These are phyloP conservation scores for Fusarium irregulare DNA, from an alignment of 2,329 filamentous ascomycete species.

Conservation along the genomic window DNA sequence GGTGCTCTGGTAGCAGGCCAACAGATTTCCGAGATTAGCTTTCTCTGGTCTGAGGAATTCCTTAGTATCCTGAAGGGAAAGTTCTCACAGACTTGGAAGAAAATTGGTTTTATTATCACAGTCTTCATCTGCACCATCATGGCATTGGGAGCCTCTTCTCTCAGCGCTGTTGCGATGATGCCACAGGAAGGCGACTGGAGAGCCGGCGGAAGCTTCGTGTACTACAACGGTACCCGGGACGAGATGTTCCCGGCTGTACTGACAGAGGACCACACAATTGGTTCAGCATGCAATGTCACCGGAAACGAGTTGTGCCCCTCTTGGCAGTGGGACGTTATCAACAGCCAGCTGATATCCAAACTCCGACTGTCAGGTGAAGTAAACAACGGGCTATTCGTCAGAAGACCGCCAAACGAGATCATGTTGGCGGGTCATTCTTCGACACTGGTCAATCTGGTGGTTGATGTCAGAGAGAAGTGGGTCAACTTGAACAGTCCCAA, in stretches of 20 bases:
- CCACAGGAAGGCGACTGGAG: conserved; percentile 37
- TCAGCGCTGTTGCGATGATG: conserved; percentile 41
- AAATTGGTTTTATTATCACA: conserved; percentile 25
- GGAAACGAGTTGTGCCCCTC: conserved; percentile 35
- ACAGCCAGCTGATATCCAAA: conserved; percentile 34
- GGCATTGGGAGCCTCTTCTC: conserved; percentile 34
- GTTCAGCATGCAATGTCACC: conserved; percentile 10
- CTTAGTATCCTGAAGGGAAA: conserved; percentile 29
- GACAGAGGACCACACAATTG: conserved; percentile 20
- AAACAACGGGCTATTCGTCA: conserved; percentile 23
- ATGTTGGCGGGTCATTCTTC: conserved; percentile 20
- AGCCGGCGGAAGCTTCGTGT: conserved; percentile 35
- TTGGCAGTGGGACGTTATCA: conserved; percentile 40
- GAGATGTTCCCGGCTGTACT: conserved; percentile 21
- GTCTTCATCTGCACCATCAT: conserved; percentile 31
- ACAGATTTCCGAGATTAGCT: conserved; percentile 38
- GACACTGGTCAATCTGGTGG: conserved; percentile 18
- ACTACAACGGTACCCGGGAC: conserved; percentile 27
- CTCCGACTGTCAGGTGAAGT: conserved; percentile 26
- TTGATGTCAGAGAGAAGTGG: conserved; percentile 32
- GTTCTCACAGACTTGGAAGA: conserved; percentile 37
- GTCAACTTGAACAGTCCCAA: conserved; percentile 34
- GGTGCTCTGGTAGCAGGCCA: conserved; percentile 36
- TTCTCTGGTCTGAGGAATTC: conserved; percentile 40
- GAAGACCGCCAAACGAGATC: conserved; percentile 26